Percentiles rank a stretch among this genome's conserved stretches.
These are phyloP conservation scores for Warburgia ugandensis DNA, from an alignment of 164 flowering plant species.

Conservation along the genomic window DNA sequence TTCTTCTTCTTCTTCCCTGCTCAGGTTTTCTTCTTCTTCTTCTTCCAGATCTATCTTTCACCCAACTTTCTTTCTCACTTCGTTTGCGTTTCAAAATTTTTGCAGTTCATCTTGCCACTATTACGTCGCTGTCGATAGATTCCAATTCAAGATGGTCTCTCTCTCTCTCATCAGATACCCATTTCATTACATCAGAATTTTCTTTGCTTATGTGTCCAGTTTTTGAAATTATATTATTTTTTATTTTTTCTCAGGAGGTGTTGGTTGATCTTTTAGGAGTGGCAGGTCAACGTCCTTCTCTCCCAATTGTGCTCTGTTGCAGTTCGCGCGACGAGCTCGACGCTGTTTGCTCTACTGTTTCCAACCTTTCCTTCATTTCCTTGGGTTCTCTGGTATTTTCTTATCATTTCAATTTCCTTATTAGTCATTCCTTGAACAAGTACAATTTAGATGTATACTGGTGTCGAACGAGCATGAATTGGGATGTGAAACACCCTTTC, in stretches of 20 bases:
- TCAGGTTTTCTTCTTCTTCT: conserved; percentile 16
- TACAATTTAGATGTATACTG: too few relatives aligned
- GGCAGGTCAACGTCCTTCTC: conserved; percentile 50
- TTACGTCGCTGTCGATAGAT: conserved; percentile 87
- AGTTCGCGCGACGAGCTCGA: conserved; percentile 95
- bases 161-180: not conserved
- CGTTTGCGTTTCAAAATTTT: not conserved
- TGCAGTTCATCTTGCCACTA: conserved; percentile 72
- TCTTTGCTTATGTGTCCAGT: not conserved
- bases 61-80: not conserved
- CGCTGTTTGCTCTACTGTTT: conserved; percentile 66
- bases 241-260: conserved; percentile 50
- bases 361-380: conserved; percentile 52
- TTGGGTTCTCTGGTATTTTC: conserved; percentile 50
- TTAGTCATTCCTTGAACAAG: too few relatives aligned
- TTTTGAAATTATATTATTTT: not conserved
- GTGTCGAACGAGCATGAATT: too few relatives aligned
- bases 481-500: too few relatives aligned
- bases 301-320: conserved; percentile 84
- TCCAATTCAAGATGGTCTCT: conserved; percentile 69
- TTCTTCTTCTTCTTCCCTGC: conserved; percentile 16
- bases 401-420: not conserved
- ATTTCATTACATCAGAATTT: not conserved
- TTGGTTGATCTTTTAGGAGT: conserved; percentile 70
- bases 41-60: not conserved